phyloP scores from a whole-genome alignment of 208 protist genomes.

The Crithidia bombi region DNA sequence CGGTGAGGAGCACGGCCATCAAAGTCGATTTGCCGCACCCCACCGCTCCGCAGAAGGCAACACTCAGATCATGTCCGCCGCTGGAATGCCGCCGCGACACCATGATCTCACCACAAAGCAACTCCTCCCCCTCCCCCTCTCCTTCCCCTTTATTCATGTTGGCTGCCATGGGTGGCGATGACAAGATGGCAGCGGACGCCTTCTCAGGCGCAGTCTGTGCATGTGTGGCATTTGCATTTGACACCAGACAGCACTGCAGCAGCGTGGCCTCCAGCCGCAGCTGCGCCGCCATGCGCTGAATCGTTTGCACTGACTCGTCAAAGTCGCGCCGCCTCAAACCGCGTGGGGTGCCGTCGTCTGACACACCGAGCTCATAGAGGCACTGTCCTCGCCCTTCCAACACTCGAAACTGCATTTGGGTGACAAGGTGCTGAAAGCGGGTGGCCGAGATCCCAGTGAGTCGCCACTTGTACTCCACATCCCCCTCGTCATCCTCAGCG shows the following conservation, averaged over 20 bases:
- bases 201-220: background rate
- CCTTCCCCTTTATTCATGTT: background rate
- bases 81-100: conserved; percentile 68
- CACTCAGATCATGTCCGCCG: conserved; percentile 55
- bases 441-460: conserved; percentile 74
- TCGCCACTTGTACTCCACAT: conserved; percentile 97
- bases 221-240: background rate
- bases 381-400: conserved; percentile 93
- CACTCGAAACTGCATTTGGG: conserved; percentile 95
- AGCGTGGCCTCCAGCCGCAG: conserved; percentile 63
- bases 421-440: conserved; percentile 93
- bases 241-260: conserved; percentile 64
- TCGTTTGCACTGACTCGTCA: conserved; percentile 74
- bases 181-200: background rate
- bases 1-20: conserved; percentile 73
- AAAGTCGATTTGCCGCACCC: conserved; percentile 91
- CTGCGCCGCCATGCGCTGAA: conserved; percentile 75
- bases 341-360: conserved; percentile 88
- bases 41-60: conserved; percentile 87
- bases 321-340: conserved; percentile 84
- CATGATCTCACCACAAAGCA: conserved; percentile 85
- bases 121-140: conserved; percentile 14
- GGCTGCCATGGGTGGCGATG: background rate
- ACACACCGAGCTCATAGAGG: conserved; percentile 95
- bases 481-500: conserved; percentile 93